Base-by-base conservation (phyloP, 2,329 filamentous ascomycete species). In the Lachnellula willkommii region DNA sequence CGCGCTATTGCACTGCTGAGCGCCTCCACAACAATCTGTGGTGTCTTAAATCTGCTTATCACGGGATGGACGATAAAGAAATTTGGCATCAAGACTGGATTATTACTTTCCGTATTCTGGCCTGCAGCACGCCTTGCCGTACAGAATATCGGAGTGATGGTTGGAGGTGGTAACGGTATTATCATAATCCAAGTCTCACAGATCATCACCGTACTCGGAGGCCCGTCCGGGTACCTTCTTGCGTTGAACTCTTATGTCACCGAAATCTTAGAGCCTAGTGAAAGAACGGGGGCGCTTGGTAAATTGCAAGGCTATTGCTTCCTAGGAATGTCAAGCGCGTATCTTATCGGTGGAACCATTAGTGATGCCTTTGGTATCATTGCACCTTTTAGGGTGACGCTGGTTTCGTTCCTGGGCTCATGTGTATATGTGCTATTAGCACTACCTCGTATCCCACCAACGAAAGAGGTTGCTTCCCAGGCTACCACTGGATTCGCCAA, bases 171-270 rank as follows among this genome's bases (percentile, higher is more conserved):
- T 2, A 60, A 73, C 0, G 87, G 87, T n/a, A 87, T 89, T 63
- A 71, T 82, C 14, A 84, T 89, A 28, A 80, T 89, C 32, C 87
- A 90, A 68, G 71, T 72, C 26, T 85, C 81, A 0, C 87, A 90
- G 71, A 71, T 85, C 15, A 84, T 89, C 53, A 88, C 84, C 0
- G 74, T 89, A 15, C 61, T 89, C 2, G 87, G 87, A 0, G 87
- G 87, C 0, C 86, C 86, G 0, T 80, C 80, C 0, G 87, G 87
- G 0, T 89, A 88, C 64, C 78, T 89, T 8, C 76, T 89, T 4
- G 79, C 85, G 1, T 74, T 88, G 22, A 89, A 89, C 62, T 84
- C 85, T 12, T 83, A 86, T 46, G 83, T 85, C 1, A 80, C 84
- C 1, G 85, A 89, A 66, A 73, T 87, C 2, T 81, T 87, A 0